Conservation (phyloP, 768 basidiomycete species). For the Tylopilus vinaceipallidus region DNA sequence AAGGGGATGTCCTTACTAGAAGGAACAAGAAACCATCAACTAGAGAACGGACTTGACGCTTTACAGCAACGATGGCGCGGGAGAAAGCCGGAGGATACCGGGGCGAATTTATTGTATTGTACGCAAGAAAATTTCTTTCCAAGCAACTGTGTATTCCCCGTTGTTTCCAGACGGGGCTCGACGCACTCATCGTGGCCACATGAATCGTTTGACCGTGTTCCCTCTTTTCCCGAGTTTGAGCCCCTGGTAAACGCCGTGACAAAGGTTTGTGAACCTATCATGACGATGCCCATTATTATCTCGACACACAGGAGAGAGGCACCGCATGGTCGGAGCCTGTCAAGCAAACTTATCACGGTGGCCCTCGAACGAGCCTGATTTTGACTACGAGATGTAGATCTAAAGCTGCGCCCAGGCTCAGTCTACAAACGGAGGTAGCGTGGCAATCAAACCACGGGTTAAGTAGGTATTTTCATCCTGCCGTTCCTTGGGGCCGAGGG, state of each 20-base stretch:
- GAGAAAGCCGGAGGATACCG: slow-evolving; percentile 23
- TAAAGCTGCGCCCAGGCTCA: slow-evolving; percentile 7
- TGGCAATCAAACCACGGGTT: slow-evolving; percentile 23
- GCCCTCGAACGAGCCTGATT: slow-evolving; percentile 26
- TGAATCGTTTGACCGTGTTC: neutral
- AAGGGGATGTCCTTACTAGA: slow-evolving; percentile 11
- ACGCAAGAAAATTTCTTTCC: neutral
- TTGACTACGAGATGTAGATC: slow-evolving; percentile 23
- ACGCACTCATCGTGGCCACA: neutral
- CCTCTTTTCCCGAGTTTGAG: slow-evolving; percentile 5
- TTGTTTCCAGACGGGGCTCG: slow-evolving; percentile 4
- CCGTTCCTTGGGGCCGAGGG: slow-evolving; percentile 31
- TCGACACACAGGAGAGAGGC: slow-evolving; percentile 1
- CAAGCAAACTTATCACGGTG: slow-evolving; percentile 2
- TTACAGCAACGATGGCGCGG: slow-evolving; percentile 14
- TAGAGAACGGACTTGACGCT: slow-evolving; percentile 4
- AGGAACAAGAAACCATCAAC: slow-evolving; percentile 11
- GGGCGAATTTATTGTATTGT: neutral
- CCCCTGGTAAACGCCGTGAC: slow-evolving; percentile 13
- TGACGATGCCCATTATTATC: slow-evolving; percentile 1
- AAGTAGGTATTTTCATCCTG: slow-evolving; percentile 3
- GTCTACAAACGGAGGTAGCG: slow-evolving; percentile 22
- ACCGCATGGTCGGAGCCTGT: slow-evolving; percentile 2
- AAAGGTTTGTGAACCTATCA: slow-evolving; percentile 17
- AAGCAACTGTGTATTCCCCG: neutral